Percentiles rank a stretch among this genome's conserved stretches.
phyloP scores from a whole-genome alignment of 23 red algal genomes.

The Gracilaria domingensis region DNA sequence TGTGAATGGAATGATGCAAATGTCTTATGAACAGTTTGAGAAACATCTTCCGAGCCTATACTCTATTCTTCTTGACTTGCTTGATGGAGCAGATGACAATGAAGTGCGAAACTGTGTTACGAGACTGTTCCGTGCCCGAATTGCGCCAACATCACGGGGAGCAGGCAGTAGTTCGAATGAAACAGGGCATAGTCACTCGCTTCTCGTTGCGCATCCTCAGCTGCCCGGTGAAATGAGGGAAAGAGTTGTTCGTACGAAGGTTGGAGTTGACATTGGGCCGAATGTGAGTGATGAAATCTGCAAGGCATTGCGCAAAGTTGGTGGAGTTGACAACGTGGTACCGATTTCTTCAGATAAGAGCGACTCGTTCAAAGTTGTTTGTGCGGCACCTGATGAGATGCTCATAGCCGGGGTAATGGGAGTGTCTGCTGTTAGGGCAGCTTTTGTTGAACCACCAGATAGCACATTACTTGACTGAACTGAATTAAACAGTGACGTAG shows the following conservation, averaged over 20 bases:
- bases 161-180: not conserved
- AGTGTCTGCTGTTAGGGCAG: slow-evolving; percentile 48
- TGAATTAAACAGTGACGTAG: not conserved
- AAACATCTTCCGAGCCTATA: slow-evolving; percentile 53
- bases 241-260: slow-evolving; percentile 34
- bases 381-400: slow-evolving; percentile 74
- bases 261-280: slow-evolving; percentile 9
- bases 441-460: slow-evolving; percentile 37
- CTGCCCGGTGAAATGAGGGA: slow-evolving; percentile 52
- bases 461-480: slow-evolving; percentile 48
- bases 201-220: slow-evolving; percentile 30
- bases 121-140: slow-evolving; percentile 49
- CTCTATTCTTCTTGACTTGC: slow-evolving; percentile 61
- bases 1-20: slow-evolving; percentile 71
- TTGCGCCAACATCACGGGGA: not conserved
- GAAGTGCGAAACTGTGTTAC: slow-evolving; percentile 70
- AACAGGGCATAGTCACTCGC: slow-evolving; percentile 4
- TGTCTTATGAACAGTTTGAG: slow-evolving; percentile 77
- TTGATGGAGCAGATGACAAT: slow-evolving; percentile 60
- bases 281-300: slow-evolving; percentile 49
- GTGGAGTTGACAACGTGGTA: slow-evolving; percentile 41
- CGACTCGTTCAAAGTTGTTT: slow-evolving; percentile 43
- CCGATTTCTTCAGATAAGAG: slow-evolving; percentile 32
- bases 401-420: slow-evolving; percentile 49
- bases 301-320: slow-evolving; percentile 45